Percentiles rank a stretch among this genome's conserved stretches.
phyloP scores from a whole-genome alignment of 225 moss, liverwort and hornwort genomes.

The Physcomitrellopsis africana region DNA sequence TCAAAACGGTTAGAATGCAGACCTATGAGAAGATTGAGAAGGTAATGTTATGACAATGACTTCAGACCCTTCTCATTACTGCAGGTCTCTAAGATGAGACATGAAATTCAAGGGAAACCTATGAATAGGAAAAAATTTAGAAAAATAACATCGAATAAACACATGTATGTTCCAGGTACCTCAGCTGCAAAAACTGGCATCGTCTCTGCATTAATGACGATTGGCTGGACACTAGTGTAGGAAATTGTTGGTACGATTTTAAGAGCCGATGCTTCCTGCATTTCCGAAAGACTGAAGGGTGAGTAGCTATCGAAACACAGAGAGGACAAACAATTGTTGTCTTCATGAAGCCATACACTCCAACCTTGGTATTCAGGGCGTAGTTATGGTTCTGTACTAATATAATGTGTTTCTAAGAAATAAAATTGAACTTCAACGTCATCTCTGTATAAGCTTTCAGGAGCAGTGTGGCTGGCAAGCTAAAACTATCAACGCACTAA shows the following conservation, averaged over 20 bases:
- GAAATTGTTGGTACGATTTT: constrained; percentile 71
- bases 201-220: constrained; percentile 66
- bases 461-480: too few relatives aligned
- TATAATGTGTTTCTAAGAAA: not conserved
- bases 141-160: not conserved
- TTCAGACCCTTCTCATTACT: not conserved
- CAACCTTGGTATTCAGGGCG: not conserved
- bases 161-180: constrained; percentile 43
- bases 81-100: not conserved
- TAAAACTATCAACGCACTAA: too few relatives aligned
- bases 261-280: constrained; percentile 80
- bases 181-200: constrained; percentile 93
- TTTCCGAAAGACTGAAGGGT: constrained; percentile 18
- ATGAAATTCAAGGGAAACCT: not conserved
- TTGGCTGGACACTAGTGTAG: constrained; percentile 69
- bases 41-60: not conserved
- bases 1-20: constrained; percentile 77
- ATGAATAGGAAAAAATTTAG: too few relatives aligned
- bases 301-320: constrained; percentile 7
- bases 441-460: too few relatives aligned
- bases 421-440: too few relatives aligned
- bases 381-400: not conserved
- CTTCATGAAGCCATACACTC: not conserved
- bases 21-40: constrained; percentile 55
- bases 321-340: not conserved